These are phyloP conservation scores for Clavispora carvajalis DNA, from an alignment of 805 yeast genomes.

Conservation along the genomic window DNA sequence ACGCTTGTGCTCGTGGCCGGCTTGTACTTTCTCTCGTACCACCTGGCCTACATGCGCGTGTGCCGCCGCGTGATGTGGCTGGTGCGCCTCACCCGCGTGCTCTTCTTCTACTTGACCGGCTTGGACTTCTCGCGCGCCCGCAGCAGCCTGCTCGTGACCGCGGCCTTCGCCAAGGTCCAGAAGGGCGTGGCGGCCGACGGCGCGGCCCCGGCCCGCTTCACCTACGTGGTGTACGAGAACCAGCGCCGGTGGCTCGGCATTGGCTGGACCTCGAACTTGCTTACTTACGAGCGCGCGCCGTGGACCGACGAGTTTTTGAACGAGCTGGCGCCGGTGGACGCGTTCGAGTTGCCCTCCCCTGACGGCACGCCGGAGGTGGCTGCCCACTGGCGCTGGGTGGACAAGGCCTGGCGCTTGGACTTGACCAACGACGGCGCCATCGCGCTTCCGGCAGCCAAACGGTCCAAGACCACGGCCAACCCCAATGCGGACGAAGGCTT, in stretches of 20 bases:
- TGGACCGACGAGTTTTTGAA: conserved; percentile 97
- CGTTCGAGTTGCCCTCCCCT: conserved; percentile 76
- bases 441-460: conserved; percentile 58
- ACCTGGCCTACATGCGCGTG: conserved; percentile 79
- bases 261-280: conserved; percentile 92
- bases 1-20: conserved; percentile 57
- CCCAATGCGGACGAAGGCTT: conserved; percentile 82
- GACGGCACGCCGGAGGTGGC: conserved; percentile 45
- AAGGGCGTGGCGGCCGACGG: conserved; percentile 15
- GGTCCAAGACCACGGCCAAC: conserved; percentile 52
- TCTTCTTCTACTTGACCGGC: conserved; percentile 82
- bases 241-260: conserved; percentile 97
- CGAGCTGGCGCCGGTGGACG: conserved; percentile 72
- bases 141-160: conserved; percentile 45
- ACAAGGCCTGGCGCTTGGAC: conserved; percentile 86
- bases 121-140: conserved; percentile 57
- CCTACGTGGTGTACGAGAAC: conserved; percentile 89
- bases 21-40: conserved; percentile 66
- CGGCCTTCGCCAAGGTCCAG: conserved; percentile 51
- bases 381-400: conserved; percentile 93
- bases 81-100: conserved; percentile 60
- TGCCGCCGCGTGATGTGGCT: conserved; percentile 84
- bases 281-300: conserved; percentile 89
- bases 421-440: conserved; percentile 83
- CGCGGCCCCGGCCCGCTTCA: conserved; percentile 62